Base-by-base conservation (phyloP, 2,329 filamentous ascomycete genomes). In the Penicillium sp. region DNA sequence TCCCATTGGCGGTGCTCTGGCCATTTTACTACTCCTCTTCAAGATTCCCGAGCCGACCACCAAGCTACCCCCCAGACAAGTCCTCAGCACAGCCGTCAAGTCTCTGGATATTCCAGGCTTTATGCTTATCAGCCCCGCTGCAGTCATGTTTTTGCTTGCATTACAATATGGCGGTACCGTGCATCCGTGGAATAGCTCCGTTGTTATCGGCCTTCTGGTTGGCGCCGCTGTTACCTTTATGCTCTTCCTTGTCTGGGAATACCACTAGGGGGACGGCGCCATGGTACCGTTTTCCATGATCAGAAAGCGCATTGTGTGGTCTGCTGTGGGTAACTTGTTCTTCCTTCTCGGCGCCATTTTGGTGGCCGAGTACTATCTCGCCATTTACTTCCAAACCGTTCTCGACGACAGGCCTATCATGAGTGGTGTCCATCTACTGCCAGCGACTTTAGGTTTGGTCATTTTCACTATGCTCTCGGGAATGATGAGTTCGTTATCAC, bases 351-450 rank as follows among this genome's bases (percentile, higher is more conserved):
- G 73, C 70, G 42, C 63, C 73, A 52, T 51, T 78, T 1, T 43
- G 23, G 41, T 43, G 23, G 41, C 41, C 8, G 41, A 43, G 15
- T 81, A 78, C 66, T 81, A 79, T 63, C 67, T 81, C 0, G 78
- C 79, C 17, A 77, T 82, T 42, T 81, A 78, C 63, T 82, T 82
- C 68, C 79, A 82, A 61, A 67, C 68, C 0, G 69, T 79, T 9
- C 54, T 64, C 6, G 65, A 67, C 36, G 66, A 67, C 12, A 57
- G 58, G 0, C 55, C 68, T 0, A 36, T 67, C 19, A 55, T 66
- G 39, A 67, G 66, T 19, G 67, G 68, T 17, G 66, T 69, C 5
- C 44, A 69, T 27, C 21, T 67, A 23, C 53, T 69, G 2, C 66
- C 67, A 8, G 57, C 55, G 6, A 47, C 41, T 2, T 17, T 43